phyloP scores from a whole-genome alignment of 305 asterid genomes.

The Fraxinus nigra region DNA sequence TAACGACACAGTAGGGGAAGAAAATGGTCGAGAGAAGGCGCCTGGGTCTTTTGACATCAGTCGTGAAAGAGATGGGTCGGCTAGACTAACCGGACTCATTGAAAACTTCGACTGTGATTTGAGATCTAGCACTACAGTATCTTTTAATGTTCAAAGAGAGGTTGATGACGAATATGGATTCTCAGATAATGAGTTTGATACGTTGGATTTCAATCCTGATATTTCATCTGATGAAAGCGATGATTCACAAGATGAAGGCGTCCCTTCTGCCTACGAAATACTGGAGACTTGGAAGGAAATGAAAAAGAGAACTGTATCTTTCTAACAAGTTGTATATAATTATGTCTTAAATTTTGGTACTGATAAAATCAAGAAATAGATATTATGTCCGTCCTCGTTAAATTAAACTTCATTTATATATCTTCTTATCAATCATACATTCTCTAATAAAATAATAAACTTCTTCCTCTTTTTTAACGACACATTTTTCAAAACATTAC shows the following conservation, averaged over 20 bases:
- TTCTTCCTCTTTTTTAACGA: too few species aligned
- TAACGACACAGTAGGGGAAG: slow-evolving; percentile 22
- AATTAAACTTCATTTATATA: too few species aligned
- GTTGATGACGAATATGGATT: slow-evolving; percentile 25
- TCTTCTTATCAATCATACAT: too few species aligned
- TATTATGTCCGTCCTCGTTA: background rate
- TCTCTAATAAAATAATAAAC: too few species aligned
- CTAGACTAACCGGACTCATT: background rate
- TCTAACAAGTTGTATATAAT: background rate
- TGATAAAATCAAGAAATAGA: background rate
- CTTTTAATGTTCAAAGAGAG: slow-evolving; percentile 22
- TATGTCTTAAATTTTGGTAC: background rate
- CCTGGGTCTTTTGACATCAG: slow-evolving; percentile 11
- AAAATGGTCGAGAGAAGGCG: slow-evolving; percentile 12
- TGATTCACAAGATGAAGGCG: slow-evolving; percentile 31
- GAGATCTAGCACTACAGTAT: slow-evolving; percentile 15
- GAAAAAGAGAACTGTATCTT: slow-evolving; percentile 22
- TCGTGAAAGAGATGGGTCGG: slow-evolving; percentile 4
- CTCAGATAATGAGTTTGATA: slow-evolving; percentile 33
- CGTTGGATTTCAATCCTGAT: slow-evolving; percentile 31
- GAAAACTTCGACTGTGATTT: slow-evolving; percentile 28
- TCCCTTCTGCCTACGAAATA: slow-evolving; percentile 73
- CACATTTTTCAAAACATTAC: too few species aligned
- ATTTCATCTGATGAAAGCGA: slow-evolving; percentile 33
- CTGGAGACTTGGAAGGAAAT: slow-evolving; percentile 66